phyloP scores from a whole-genome alignment of 164 flowering plant genomes.

The Platanus orientalis region DNA sequence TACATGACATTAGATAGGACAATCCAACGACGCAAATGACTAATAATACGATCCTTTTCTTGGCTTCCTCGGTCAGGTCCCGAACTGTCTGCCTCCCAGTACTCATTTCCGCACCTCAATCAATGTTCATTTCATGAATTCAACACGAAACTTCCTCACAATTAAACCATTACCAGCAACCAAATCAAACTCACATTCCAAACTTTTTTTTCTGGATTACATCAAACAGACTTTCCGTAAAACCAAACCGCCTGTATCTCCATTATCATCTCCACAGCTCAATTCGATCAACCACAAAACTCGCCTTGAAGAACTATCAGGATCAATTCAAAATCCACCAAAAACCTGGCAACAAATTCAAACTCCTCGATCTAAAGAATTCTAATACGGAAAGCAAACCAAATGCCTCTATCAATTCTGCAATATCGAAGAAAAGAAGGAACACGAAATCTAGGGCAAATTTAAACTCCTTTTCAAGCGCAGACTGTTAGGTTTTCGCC shows the following conservation, averaged over 20 bases:
- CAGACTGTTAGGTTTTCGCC: too few species aligned
- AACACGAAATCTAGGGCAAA: background rate
- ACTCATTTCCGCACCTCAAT: conserved; percentile 42
- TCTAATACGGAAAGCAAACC: background rate
- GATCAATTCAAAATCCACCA: background rate
- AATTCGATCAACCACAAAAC: conserved; percentile 1
- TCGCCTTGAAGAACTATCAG: background rate
- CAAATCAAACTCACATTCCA: background rate
- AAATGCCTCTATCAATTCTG: background rate
- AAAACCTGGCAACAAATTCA: too few species aligned
- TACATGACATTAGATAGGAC: conserved; percentile 94
- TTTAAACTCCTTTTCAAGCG: too few species aligned
- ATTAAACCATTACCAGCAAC: background rate
- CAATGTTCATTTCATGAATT: conserved; percentile 10
- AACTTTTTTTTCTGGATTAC: background rate
- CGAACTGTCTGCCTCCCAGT: conserved; percentile 45
- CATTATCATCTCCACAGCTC: background rate
- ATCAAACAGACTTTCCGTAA: background rate
- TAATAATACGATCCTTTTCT: conserved; percentile 79
- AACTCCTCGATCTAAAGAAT: background rate
- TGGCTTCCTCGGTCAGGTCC: conserved; percentile 89
- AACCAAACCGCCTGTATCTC: background rate
- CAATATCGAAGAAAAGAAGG: background rate
- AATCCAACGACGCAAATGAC: conserved; percentile 76
- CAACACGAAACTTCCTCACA: conserved; percentile 3